These are phyloP conservation scores for Suhomyces chickasaworum DNA, from an alignment of 1,139 yeast species.

Conservation along the genomic window DNA sequence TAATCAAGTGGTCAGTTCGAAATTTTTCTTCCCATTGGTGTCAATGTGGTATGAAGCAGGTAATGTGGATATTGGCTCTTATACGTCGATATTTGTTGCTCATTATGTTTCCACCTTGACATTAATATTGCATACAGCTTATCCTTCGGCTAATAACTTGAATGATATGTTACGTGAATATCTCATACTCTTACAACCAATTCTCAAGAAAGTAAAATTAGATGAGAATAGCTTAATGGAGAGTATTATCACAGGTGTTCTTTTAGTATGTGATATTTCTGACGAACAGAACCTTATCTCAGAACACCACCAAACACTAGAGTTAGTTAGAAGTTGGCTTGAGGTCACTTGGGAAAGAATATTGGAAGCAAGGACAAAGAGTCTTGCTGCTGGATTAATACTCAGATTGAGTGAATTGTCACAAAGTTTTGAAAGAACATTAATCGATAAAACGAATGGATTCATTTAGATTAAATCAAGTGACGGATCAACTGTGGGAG, in stretches of 20 bases:
- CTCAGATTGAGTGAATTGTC: conserved; percentile 36
- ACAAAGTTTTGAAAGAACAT: conserved; percentile 17
- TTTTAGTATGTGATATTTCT: conserved; percentile 49
- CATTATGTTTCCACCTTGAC: conserved; percentile 64
- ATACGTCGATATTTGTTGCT: conserved; percentile 54
- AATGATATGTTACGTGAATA: conserved; percentile 61
- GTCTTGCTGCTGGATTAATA: conserved; percentile 54
- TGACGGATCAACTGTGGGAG: too few species aligned
- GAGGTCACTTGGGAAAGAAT: conserved; percentile 46
- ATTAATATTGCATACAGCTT: conserved; percentile 56
- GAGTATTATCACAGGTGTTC: conserved; percentile 48
- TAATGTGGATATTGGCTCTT: conserved; percentile 52
- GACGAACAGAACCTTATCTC: conserved; percentile 39
- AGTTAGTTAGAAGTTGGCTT: conserved; percentile 43
- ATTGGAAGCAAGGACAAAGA: conserved; percentile 47
- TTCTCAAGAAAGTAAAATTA: conserved; percentile 22
- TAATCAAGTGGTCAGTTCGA: conserved; percentile 46
- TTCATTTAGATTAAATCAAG: too few species aligned
- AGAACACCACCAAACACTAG: conserved; percentile 32
- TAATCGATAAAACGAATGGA: conserved; percentile 21
- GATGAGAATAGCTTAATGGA: conserved; percentile 45
- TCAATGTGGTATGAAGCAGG: conserved; percentile 55
- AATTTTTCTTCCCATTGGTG: conserved; percentile 58
- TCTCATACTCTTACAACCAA: conserved; percentile 39
- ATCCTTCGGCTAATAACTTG: conserved; percentile 53